A percentile compares a stretch with the other conserved stretches of the same genome.
phyloP scores from a whole-genome alignment of 768 basidiomycete species.

The Sarcomyxa edulis region DNA sequence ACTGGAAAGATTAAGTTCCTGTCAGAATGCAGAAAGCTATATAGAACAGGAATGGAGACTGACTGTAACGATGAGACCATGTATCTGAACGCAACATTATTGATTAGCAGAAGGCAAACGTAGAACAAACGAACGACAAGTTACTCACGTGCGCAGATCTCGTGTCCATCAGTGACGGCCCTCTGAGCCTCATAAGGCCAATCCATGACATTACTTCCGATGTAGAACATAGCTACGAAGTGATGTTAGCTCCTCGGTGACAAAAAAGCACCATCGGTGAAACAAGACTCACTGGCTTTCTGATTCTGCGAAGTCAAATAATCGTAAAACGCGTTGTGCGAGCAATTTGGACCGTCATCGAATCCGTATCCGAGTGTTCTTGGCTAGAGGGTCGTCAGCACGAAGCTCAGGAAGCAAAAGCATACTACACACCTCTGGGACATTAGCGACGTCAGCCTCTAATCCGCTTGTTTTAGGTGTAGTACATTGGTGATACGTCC shows the following conservation, averaged over 20 bases:
- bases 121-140: not conserved
- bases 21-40: not conserved
- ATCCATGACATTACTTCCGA: slow-evolving; percentile 52
- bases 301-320: slow-evolving; percentile 47
- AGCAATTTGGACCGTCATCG: slow-evolving; percentile 63
- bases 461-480: slow-evolving; percentile 42
- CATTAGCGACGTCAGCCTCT: slow-evolving; percentile 34
- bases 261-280: no score
- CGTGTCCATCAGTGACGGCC: slow-evolving; percentile 49
- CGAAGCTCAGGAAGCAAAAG: not conserved
- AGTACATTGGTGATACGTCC: slow-evolving; percentile 36
- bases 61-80: slow-evolving; percentile 55
- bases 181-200: slow-evolving; percentile 55
- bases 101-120: not conserved
- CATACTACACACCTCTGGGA: slow-evolving; percentile 38
- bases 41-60: slow-evolving; percentile 8
- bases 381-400: slow-evolving; percentile 38
- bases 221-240: slow-evolving; percentile 50
- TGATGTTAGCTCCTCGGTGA: not conserved
- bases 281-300: slow-evolving; percentile 49
- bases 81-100: slow-evolving; percentile 28
- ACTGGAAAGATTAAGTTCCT: slow-evolving; percentile 24
- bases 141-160: slow-evolving; percentile 55
- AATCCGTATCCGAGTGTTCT: slow-evolving; percentile 54
- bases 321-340: slow-evolving; percentile 59